Evolutionary conservation across 2,329 filamentous ascomycete genomes (phyloP), one percentile per base, ranked within the genome.

Genomic region (Microsporum canis): DNA sequence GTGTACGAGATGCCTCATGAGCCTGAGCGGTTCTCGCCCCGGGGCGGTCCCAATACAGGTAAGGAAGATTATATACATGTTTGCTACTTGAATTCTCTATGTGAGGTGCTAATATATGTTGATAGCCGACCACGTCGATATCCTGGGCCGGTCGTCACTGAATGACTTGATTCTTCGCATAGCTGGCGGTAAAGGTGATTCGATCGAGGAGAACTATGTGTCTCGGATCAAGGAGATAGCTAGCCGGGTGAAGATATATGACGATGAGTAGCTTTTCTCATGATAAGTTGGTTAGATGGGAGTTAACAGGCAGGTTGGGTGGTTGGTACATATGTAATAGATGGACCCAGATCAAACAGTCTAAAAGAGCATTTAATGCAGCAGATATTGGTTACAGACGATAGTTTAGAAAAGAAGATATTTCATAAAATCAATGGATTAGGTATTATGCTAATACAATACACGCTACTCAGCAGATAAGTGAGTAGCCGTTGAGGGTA

Each of bases 1-100:
- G 88, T 91, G 0, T 91, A 88, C 63, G 94, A 99, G 77, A 99
- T 99, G 94, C 88, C 87, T 0, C 94, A 99, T 71, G 91, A 97
- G 70, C 94, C 94, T 0, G 92, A 96, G 68, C 79, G 89, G 17
- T 99, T 96, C 73, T 92, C 86, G 67, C 90, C 94, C 0, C 80
- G 94, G 3, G 84, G 84, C 47, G 84, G 83, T 0, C 84, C 84
- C 0, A 86, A 86, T 66, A 86, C 84, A 39, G 82, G 79, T 82
- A 73, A 62, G 71, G 71, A 36, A 8, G 12, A 29, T 58, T 29
- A 14, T 57, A 23, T 23, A 36, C 5, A 27, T 47, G 38, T 47
- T 17, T 39, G 23, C 36, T 34, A 47, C 27, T 38, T 47, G n/a
- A 10, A n/a, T 57, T 23, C 17, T 23, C 17, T 23, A 1, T 23